Percentiles rank a stretch among this genome's conserved stretches.
Conservation (phyloP, 2,329 filamentous ascomycete species). For the Colletotrichum tropicicola region DNA sequence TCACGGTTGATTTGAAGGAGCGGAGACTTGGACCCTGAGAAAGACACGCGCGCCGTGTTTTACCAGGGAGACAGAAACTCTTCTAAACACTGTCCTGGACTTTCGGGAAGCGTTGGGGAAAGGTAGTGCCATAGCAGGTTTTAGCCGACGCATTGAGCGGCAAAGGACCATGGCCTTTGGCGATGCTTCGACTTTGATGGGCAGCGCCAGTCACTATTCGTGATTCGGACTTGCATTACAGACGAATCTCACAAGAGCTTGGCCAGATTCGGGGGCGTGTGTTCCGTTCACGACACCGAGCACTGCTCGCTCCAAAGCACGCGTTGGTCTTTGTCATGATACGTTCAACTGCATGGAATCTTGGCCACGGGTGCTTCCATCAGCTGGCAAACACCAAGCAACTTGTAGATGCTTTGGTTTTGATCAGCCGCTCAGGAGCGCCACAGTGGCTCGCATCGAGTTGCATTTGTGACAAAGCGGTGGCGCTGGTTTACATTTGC, state of each 20-base stretch:
- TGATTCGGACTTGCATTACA: neutral
- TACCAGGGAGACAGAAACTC: neutral
- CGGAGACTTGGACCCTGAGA: constrained; percentile 17
- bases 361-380: neutral
- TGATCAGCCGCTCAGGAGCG: neutral
- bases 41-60: neutral
- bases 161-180: neutral
- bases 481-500: neutral
- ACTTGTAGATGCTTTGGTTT: constrained; percentile 3
- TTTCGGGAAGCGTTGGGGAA: neutral
- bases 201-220: neutral
- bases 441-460: neutral
- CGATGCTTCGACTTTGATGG: neutral
- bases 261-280: constrained; percentile 1
- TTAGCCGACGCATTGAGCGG: neutral
- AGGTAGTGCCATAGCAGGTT: neutral
- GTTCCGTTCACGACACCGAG: neutral
- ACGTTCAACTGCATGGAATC: neutral
- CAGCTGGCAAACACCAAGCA: neutral
- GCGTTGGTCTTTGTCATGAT: neutral
- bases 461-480: neutral
- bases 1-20: neutral
- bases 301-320: neutral
- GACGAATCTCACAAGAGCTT: neutral
- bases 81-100: too few relatives aligned